Percentiles rank a stretch among this genome's conserved stretches.
Conservation (phyloP, 495 filamentous ascomycete species). For the Oleoguttula mirabilis region DNA sequence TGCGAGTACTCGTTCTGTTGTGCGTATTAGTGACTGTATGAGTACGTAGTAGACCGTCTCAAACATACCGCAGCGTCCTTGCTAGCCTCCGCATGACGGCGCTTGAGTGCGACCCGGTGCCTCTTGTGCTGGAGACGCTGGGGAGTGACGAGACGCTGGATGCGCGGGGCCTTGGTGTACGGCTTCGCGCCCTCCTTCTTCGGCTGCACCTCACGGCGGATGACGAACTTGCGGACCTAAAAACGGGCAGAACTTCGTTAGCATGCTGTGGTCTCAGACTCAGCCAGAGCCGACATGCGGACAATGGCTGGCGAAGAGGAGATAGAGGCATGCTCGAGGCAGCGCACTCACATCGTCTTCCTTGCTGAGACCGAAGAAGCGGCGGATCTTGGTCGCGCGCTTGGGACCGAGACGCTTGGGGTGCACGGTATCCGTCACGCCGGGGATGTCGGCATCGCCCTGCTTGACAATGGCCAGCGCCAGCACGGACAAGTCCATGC, state of each 20-base stretch:
- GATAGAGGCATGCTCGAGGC: conserved; percentile 22
- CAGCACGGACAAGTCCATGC: conserved; percentile 82
- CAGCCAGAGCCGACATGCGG: conserved; percentile 12
- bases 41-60: too few species aligned
- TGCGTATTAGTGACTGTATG: conserved; percentile 29
- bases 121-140: conserved; percentile 99
- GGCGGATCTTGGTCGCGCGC: conserved; percentile 97
- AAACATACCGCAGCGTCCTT: conserved; percentile 95
- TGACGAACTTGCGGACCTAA: conserved; percentile 95
- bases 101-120: conserved; percentile 92
- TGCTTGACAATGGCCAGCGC: conserved; percentile 94
- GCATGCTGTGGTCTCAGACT: conserved; percentile 30
- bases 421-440: conserved; percentile 89
- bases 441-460: conserved; percentile 84
- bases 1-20: conserved; percentile 75
- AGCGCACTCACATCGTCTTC: conserved; percentile 90
- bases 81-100: conserved; percentile 80
- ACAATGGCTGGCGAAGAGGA: conserved; percentile 32
- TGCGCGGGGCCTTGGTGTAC: conserved; percentile 6
- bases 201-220: conserved; percentile 89
- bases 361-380: conserved; percentile 98
- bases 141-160: conserved; percentile 65
- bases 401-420: conserved; percentile 98
- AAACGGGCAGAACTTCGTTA: conserved; percentile 19
- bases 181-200: conserved; percentile 80